Evolutionary conservation across 2,329 filamentous ascomycete genomes (phyloP).

Genomic region (Penicillium freii): DNA sequence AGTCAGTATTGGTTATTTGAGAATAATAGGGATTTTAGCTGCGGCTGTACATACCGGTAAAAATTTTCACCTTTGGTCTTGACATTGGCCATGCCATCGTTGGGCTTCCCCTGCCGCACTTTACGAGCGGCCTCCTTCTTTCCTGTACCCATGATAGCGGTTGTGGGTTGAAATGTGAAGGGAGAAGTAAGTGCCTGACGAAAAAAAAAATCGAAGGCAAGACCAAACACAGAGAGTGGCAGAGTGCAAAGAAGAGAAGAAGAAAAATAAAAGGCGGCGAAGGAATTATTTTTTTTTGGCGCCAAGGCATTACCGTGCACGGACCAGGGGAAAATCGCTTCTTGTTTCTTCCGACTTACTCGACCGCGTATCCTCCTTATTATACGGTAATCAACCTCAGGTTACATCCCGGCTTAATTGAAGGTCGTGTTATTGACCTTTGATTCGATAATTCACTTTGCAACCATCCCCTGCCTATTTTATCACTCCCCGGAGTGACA

Average conservation of each 20-base stretch:
- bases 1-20: conserved; percentile 13
- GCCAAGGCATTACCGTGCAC: conserved; percentile 38
- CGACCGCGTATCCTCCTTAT: conserved; percentile 22
- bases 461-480: neutral
- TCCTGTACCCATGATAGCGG: conserved; percentile 70
- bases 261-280: conserved; percentile 29
- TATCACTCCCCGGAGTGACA: neutral
- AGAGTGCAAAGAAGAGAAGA: conserved; percentile 32
- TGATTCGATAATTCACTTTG: neutral
- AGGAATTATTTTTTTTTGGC: conserved; percentile 37
- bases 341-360: conserved; percentile 24
- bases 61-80: conserved; percentile 97
- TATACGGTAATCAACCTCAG: conserved; percentile 11
- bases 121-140: conserved; percentile 89
- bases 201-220: conserved; percentile 31
- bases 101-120: conserved; percentile 77
- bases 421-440: conserved; percentile 4
- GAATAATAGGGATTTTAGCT: conserved; percentile 28
- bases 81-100: conserved; percentile 88
- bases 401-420: conserved; percentile 6
- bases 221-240: conserved; percentile 31
- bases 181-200: conserved; percentile 22
- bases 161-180: conserved; percentile 17
- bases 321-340: conserved; percentile 43
- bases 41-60: conserved; percentile 62